A percentile compares a stretch with the other conserved stretches of the same genome.
Conservation (phyloP, 2,329 filamentous ascomycete genomes). For the Botryotinia narcissicola region DNA sequence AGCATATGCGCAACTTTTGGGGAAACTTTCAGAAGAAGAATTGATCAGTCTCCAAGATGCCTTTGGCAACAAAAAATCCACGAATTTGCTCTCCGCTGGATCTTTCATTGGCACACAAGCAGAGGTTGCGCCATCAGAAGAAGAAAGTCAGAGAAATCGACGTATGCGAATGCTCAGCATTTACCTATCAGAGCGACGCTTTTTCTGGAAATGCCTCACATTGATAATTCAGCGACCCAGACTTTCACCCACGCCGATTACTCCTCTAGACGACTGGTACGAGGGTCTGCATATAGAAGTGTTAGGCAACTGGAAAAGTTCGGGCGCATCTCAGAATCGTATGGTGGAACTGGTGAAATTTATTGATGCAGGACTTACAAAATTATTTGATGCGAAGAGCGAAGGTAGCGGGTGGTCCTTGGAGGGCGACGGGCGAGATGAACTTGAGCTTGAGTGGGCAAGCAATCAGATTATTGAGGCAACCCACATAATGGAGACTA, state of each 20-base stretch:
- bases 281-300: background rate
- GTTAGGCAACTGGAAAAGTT: conserved; percentile 10
- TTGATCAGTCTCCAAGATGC: conserved; percentile 72
- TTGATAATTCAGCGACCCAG: conserved; percentile 14
- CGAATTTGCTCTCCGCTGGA: conserved; percentile 52
- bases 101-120: conserved; percentile 38
- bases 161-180: conserved; percentile 66
- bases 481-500: conserved; percentile 68
- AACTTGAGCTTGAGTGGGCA: conserved; percentile 58
- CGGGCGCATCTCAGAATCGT: conserved; percentile 22
- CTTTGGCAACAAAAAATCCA: conserved; percentile 61
- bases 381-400: conserved; percentile 35
- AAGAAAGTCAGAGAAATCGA: conserved; percentile 61
- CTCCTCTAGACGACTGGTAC: conserved; percentile 8
- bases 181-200: conserved; percentile 69
- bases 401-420: conserved; percentile 46
- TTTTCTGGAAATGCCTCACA: conserved; percentile 58
- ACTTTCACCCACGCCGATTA: background rate
- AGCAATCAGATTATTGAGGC: conserved; percentile 66
- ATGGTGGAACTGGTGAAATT: conserved; percentile 46
- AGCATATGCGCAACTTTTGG: conserved; percentile 67
- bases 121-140: conserved; percentile 52
- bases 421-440: conserved; percentile 49
- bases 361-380: conserved; percentile 49
- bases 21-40: conserved; percentile 75